Evolutionary conservation across 495 filamentous ascomycete species (phyloP).

Genomic region (Talaromyces wortmannii): DNA sequence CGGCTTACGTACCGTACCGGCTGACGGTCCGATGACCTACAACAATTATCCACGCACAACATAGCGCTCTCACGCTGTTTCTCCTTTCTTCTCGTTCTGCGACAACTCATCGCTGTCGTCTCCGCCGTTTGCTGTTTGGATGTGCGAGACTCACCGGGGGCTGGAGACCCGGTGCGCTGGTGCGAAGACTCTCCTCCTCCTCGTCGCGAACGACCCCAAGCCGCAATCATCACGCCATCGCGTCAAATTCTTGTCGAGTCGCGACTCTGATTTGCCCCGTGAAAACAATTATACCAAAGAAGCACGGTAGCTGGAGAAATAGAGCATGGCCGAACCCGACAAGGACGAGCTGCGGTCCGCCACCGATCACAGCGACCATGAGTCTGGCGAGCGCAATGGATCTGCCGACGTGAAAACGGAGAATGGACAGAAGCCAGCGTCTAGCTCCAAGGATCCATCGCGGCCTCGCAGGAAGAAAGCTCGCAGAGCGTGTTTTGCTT

Average conservation of each 20-base stretch:
- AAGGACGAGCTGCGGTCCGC: constrained; percentile 2
- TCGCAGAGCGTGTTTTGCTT: constrained; percentile 88
- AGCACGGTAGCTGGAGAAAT: not conserved
- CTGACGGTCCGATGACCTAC: too few species aligned
- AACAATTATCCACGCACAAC: too few species aligned
- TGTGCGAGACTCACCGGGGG: not conserved
- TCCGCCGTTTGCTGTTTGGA: not conserved
- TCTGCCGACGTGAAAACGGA: constrained; percentile 51
- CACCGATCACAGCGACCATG: constrained; percentile 26
- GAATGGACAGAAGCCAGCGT: constrained; percentile 50
- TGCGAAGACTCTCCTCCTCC: not conserved
- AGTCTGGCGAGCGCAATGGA: constrained; percentile 47
- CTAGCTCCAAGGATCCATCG: constrained; percentile 74
- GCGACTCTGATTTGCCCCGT: not conserved
- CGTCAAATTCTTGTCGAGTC: not conserved
- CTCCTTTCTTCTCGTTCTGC: too few species aligned
- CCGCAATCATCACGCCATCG: not conserved
- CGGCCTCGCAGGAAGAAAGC: constrained; percentile 94
- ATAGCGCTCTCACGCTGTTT: too few species aligned
- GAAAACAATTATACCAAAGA: not conserved
- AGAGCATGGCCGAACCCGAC: not conserved
- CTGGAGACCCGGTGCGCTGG: not conserved
- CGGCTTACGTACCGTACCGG: too few species aligned
- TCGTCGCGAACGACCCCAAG: not conserved
- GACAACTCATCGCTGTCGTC: not conserved